phyloP scores from a whole-genome alignment of 164 flowering plant genomes.

The Macadamia integrifolia region DNA sequence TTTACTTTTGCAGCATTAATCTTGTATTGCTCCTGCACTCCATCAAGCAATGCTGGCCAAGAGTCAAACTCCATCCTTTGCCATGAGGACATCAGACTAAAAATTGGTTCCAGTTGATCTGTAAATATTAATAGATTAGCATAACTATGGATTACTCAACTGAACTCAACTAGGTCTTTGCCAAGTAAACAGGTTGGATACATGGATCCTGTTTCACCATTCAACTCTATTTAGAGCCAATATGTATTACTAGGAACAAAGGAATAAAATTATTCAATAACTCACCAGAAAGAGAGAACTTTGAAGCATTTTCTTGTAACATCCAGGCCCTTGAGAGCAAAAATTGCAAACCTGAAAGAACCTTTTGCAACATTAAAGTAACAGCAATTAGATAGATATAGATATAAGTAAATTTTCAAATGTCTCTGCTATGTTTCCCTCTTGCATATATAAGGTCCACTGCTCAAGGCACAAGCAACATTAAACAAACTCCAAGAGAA shows the following conservation, averaged over 20 bases:
- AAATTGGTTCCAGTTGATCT: constrained; percentile 61
- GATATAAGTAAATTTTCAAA: neutral
- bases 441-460: neutral
- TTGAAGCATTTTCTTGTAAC: constrained; percentile 58
- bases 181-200: too few relatives aligned
- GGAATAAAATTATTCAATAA: neutral
- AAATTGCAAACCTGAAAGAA: constrained; percentile 70
- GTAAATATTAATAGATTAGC: neutral
- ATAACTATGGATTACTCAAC: too few relatives aligned
- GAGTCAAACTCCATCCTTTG: constrained; percentile 77
- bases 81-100: constrained; percentile 57
- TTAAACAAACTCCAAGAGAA: neutral
- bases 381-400: neutral
- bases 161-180: too few relatives aligned
- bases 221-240: too few relatives aligned
- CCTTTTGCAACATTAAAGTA: constrained; percentile 34
- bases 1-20: constrained; percentile 74
- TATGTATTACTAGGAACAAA: neutral
- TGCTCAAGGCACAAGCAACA: neutral
- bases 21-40: constrained; percentile 62
- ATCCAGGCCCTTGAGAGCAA: constrained; percentile 38
- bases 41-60: constrained; percentile 84
- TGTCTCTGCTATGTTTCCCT: too few relatives aligned
- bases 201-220: too few relatives aligned
- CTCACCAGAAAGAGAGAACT: constrained; percentile 60